Evolutionary conservation across 495 filamentous ascomycete species (phyloP).

Genomic region (Lasiosphaeria ovina): DNA sequence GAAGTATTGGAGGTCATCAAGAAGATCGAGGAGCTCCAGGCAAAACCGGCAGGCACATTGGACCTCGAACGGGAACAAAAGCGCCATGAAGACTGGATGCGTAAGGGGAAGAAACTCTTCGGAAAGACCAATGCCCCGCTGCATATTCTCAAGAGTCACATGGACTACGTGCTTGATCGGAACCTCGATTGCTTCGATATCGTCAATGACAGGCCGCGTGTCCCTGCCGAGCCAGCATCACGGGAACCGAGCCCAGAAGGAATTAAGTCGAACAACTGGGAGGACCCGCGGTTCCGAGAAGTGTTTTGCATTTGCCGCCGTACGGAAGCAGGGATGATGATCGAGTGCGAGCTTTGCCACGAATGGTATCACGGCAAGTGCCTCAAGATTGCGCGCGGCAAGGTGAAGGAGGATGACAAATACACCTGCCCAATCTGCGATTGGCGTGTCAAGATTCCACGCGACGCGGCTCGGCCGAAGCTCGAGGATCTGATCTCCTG

Average conservation of each 20-base stretch:
- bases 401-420: conserved; percentile 96
- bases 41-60: conserved; percentile 83
- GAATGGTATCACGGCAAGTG: conserved; percentile 99
- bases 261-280: conserved; percentile 46
- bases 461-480: conserved; percentile 95
- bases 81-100: conserved; percentile 98
- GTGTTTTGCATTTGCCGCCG: conserved; percentile 97
- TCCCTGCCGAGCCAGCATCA: conserved; percentile 89
- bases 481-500: conserved; percentile 86
- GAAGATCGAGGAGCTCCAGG: conserved; percentile 80
- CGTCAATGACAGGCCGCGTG: conserved; percentile 75
- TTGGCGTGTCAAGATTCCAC: conserved; percentile 94
- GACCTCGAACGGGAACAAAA: conserved; percentile 95
- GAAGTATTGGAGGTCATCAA: conserved; percentile 90
- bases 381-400: conserved; percentile 94
- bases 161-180: conserved; percentile 86
- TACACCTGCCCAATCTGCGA: conserved; percentile 99
- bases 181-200: conserved; percentile 92
- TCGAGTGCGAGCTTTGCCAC: conserved; percentile 96
- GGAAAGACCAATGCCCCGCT: conserved; percentile 97
- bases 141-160: conserved; percentile 89
- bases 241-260: conserved; percentile 76
- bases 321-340: conserved; percentile 97
- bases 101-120: conserved; percentile 96
- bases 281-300: conserved; percentile 59